Evolutionary conservation across 495 filamentous ascomycete species (phyloP).

Genomic region (Sordaria brevicollis): DNA sequence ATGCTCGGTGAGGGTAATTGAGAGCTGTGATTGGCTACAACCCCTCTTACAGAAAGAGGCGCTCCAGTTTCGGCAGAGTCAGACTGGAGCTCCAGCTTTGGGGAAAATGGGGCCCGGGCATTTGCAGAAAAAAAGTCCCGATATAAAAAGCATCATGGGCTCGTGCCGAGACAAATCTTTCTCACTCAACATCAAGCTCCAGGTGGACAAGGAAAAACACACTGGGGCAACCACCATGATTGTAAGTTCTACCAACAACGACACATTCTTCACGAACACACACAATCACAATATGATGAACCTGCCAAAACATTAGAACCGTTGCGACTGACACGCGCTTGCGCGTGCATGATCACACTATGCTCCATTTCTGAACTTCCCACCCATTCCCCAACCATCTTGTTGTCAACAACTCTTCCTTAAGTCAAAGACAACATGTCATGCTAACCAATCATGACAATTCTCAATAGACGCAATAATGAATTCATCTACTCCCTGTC

Average conservation of each 20-base stretch:
- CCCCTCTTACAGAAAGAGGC: not conserved
- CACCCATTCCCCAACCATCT: not conserved
- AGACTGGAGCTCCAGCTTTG: not conserved
- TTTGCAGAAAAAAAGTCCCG: not conserved
- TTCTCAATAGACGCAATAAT: slow-evolving; percentile 10
- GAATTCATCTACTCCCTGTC: slow-evolving; percentile 28
- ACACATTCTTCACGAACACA: not conserved
- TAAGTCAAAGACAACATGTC: not conserved
- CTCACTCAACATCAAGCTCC: not conserved
- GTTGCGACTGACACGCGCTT: slow-evolving; percentile 79
- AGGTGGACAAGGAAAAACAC: not conserved
- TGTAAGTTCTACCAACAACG: slow-evolving; percentile 11
- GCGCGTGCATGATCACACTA: slow-evolving; percentile 50
- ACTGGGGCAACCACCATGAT: slow-evolving; percentile 6
- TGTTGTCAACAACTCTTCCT: not conserved
- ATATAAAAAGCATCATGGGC: not conserved
- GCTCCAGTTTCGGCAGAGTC: not conserved
- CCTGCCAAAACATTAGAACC: slow-evolving; percentile 59
- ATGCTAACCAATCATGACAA: not conserved
- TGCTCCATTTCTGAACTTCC: slow-evolving; percentile 38
- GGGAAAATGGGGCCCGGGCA: not conserved
- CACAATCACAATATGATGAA: slow-evolving; percentile 26
- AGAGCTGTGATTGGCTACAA: slow-evolving; percentile 3
- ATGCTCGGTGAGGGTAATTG: not conserved
- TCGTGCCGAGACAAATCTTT: not conserved